phyloP scores from a whole-genome alignment of 2,329 filamentous ascomycete species.

The Didymellaceae sp. region DNA sequence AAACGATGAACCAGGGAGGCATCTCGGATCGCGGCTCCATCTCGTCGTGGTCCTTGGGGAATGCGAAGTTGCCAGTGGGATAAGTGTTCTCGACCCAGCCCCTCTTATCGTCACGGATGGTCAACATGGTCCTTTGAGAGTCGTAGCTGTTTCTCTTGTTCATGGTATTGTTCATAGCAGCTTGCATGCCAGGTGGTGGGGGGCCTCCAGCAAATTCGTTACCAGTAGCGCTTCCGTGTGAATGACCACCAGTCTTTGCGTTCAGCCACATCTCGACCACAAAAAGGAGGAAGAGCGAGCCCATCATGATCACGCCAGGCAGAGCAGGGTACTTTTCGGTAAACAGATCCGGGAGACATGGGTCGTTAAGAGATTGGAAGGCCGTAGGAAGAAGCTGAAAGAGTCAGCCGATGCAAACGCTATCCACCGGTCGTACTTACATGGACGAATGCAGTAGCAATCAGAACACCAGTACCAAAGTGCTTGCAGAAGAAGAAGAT shows the following conservation, averaged over 20 bases:
- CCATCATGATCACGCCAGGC: conserved; percentile 71
- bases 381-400: conserved; percentile 63
- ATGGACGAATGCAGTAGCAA: conserved; percentile 86
- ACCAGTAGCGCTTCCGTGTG: conserved; percentile 64
- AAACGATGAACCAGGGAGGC: conserved; percentile 68
- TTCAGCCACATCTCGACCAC: conserved; percentile 68
- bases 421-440: conserved; percentile 27
- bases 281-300: conserved; percentile 66
- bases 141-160: conserved; percentile 44
- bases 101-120: conserved; percentile 42
- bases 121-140: conserved; percentile 44
- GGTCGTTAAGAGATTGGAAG: conserved; percentile 56
- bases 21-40: conserved; percentile 53
- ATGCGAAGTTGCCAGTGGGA: conserved; percentile 37
- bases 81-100: conserved; percentile 44
- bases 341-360: conserved; percentile 65
- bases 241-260: conserved; percentile 64
- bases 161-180: conserved; percentile 41
- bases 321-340: conserved; percentile 66
- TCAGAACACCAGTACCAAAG: conserved; percentile 76
- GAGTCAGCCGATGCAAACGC: conserved; percentile 8
- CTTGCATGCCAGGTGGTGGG: conserved; percentile 32
- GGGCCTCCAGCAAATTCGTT: conserved; percentile 37
- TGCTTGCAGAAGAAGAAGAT: conserved; percentile 69
- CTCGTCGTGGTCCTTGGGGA: conserved; percentile 34